These are phyloP conservation scores for Psilocybe subaeruginosa DNA, from an alignment of 768 basidiomycete genomes.

Conservation along the genomic window DNA sequence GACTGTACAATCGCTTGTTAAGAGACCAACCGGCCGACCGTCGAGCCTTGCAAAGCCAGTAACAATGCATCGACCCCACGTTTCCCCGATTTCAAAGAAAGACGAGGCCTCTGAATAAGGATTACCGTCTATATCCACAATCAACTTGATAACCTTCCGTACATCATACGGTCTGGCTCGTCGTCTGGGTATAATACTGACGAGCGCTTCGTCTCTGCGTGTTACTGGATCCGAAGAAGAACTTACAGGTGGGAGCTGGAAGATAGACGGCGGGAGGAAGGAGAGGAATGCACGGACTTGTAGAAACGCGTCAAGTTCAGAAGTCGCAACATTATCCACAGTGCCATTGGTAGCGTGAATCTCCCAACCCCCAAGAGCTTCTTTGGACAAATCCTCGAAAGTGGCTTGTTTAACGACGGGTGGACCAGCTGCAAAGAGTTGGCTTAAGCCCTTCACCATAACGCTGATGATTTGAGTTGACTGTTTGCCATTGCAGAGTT, in stretches of 20 bases:
- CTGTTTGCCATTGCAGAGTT: neutral
- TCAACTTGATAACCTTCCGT: conserved; percentile 33
- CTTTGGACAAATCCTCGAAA: conserved; percentile 37
- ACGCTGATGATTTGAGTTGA: conserved; percentile 26
- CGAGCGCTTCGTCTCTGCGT: conserved; percentile 36
- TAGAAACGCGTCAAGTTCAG: conserved; percentile 37
- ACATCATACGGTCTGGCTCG: conserved; percentile 38
- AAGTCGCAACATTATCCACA: conserved; percentile 38
- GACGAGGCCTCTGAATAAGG: conserved; percentile 20
- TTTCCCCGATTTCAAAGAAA: conserved; percentile 42
- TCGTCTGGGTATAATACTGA: conserved; percentile 39
- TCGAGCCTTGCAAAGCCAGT: conserved; percentile 41
- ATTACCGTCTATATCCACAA: conserved; percentile 31
- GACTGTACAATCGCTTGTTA: conserved; percentile 40
- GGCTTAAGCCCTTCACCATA: conserved; percentile 43
- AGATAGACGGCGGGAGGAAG: conserved; percentile 43
- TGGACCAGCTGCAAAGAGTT: conserved; percentile 37
- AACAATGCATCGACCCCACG: conserved; percentile 40
- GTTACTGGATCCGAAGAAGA: conserved; percentile 26
- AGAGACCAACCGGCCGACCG: conserved; percentile 36
- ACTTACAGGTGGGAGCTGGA: conserved; percentile 32
- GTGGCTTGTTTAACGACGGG: conserved; percentile 40
- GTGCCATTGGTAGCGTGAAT: conserved; percentile 40
- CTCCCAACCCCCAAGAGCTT: conserved; percentile 38
- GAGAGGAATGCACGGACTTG: conserved; percentile 40